A percentile compares a stretch with the other conserved stretches of the same genome.
These are phyloP conservation scores for Mortierella sp. DNA, from an alignment of 371 early-diverging fungal species.

Conservation along the genomic window DNA sequence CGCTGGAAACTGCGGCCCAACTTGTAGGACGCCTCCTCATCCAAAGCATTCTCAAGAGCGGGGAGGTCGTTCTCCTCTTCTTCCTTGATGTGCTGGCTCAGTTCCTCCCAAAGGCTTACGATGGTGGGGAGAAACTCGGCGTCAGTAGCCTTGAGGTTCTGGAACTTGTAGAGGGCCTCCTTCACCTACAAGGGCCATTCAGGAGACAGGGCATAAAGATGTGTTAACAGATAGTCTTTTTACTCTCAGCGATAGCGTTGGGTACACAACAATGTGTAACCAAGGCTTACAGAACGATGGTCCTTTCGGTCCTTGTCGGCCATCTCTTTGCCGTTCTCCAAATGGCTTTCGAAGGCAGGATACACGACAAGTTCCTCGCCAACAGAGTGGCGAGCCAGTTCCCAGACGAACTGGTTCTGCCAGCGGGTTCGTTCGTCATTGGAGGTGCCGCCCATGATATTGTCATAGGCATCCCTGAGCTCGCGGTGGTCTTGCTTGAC, in stretches of 20 bases:
- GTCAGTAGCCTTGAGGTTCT: constrained; percentile 19
- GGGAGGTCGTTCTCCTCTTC: constrained; percentile 32
- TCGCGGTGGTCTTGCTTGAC: constrained; percentile 36
- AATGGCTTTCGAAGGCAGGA: constrained; percentile 21
- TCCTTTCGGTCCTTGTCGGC: constrained; percentile 31
- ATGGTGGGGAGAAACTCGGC: constrained; percentile 12
- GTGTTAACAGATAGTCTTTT: neutral
- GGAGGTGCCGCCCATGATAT: constrained; percentile 13
- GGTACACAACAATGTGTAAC: neutral
- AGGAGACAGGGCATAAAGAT: too few species aligned
- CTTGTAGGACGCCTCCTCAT: constrained; percentile 3
- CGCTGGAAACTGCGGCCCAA: constrained; percentile 18
- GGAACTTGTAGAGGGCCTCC: constrained; percentile 25
- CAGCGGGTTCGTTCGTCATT: constrained; percentile 36
- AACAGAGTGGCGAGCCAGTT: constrained; percentile 40
- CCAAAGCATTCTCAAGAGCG: constrained; percentile 9
- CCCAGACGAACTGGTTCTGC: constrained; percentile 43
- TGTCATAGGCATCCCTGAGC: constrained; percentile 27
- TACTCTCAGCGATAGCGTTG: neutral
- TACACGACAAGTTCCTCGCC: constrained; percentile 38
- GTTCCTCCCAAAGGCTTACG: constrained; percentile 6
- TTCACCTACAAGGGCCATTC: too few species aligned
- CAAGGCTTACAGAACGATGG: constrained; percentile 13
- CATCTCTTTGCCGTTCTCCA: constrained; percentile 18
- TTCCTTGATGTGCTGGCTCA: constrained; percentile 33